Base-by-base conservation (phyloP, 1,284 basidiomycete genomes). In the Ceratobasidium sp. region DNA sequence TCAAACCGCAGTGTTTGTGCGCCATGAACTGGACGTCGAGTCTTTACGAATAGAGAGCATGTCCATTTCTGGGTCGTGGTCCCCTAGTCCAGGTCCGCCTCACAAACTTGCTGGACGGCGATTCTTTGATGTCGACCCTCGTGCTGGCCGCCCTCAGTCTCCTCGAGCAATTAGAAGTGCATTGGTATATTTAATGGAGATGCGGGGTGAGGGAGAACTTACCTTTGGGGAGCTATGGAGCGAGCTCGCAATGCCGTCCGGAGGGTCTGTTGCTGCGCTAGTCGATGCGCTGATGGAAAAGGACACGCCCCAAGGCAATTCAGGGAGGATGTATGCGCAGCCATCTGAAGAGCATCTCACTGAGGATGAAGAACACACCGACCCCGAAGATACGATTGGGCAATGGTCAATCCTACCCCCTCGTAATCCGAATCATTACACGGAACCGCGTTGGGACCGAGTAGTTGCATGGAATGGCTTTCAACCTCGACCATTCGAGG, bases 11-110 rank as follows among this genome's bases (percentile, higher is more conserved):
- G 44, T 80, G 70, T 66, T 83, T 81, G 77, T 62, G 60, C 33
- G 79, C 80, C 73, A 54, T 27, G 44, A 79, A 78, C 35, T 52
- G 48, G 4, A 79, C 1, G 38, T 23, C 2, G 57, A 59, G 38
- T 44, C 81, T 2, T 80, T 82, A n/a, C 80, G 81, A 7, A 79
- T 82, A 16, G 81, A 81, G 8, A 78, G 71, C 12, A 77, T 82
- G 46, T 60, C 77, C n/a, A 62, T 78, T 55, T 82, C 81, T 65
- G 80, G 78, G 54, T 65, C 65, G 20, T 70, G 65, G 48, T 66
- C 60, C 46, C 57, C 27, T 64, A 70, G 57, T 14, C 30, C 23
- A n/a, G 41, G 30, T 38, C 57, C 77, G n/a, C 38, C 46, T 18
- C 79, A 79, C 66, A 38, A 65, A 20, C 73, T 79, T 8, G 23